A percentile compares a stretch with the other conserved stretches of the same genome.
Evolutionary conservation across 306 rosid species (phyloP).

Genomic region (Prinsepia uniflora): DNA sequence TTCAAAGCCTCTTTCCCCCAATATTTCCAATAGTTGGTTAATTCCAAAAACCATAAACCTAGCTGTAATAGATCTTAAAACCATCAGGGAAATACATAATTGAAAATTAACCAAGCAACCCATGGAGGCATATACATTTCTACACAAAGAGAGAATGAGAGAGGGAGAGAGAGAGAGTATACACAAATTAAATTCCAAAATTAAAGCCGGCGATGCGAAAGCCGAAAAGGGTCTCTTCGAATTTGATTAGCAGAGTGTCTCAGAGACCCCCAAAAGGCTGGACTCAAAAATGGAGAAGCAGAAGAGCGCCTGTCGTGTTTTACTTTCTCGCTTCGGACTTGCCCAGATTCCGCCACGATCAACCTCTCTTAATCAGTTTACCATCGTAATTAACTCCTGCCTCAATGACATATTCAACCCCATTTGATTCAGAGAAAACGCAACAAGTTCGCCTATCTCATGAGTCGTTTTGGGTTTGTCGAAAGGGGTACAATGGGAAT

Average conservation of each 20-base stretch:
- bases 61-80: constrained; percentile 5
- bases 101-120: background rate
- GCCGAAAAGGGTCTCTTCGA: constrained; percentile 11
- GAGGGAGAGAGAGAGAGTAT: background rate
- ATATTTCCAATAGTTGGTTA: background rate
- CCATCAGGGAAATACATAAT: background rate
- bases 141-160: background rate
- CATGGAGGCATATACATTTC: background rate
- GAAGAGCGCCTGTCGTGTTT: constrained; percentile 2
- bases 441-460: background rate
- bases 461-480: background rate
- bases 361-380: background rate
- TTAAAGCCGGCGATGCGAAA: background rate
- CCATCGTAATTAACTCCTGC: background rate
- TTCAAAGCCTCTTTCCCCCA: background rate
- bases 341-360: background rate
- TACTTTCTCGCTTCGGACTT: background rate
- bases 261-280: constrained; percentile 5
- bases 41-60: constrained; percentile 9
- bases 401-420: background rate
- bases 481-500: background rate
- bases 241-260: background rate
- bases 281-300: background rate
- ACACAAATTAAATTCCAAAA: background rate
- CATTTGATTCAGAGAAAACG: background rate